Percentiles rank a stretch among this genome's conserved stretches.
These are phyloP conservation scores for Tylopilus plumbeoviolaceoides DNA, from an alignment of 768 basidiomycete genomes.

Conservation along the genomic window DNA sequence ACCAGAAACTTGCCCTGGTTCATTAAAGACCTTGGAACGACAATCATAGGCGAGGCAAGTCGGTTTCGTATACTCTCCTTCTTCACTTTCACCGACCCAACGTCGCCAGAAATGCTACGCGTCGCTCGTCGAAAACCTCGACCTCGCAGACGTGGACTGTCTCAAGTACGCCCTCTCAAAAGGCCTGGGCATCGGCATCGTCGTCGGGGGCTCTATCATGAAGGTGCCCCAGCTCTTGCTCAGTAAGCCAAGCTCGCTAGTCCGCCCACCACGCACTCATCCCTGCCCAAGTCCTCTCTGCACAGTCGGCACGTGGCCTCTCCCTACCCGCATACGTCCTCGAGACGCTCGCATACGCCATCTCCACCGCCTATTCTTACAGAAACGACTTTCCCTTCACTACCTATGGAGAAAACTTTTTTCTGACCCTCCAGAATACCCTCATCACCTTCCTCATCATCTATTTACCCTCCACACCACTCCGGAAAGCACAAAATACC, in stretches of 20 bases:
- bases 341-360: constrained; percentile 87
- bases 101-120: constrained; percentile 79
- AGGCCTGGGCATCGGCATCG: constrained; percentile 88
- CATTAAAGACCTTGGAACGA: constrained; percentile 73
- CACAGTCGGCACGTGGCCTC: constrained; percentile 79
- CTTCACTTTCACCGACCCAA: neutral
- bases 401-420: constrained; percentile 96
- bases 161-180: constrained; percentile 92
- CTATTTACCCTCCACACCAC: constrained; percentile 43
- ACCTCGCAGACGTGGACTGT: constrained; percentile 74
- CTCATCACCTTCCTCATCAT: constrained; percentile 87
- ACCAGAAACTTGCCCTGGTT: constrained; percentile 86
- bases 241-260: constrained; percentile 43
- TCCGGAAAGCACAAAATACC: constrained; percentile 23
- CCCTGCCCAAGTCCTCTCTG: constrained; percentile 52
- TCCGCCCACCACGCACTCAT: neutral
- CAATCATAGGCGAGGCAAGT: constrained; percentile 75
- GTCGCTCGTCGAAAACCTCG: constrained; percentile 81
- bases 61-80: rapidly evolving
- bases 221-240: constrained; percentile 92
- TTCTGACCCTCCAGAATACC: constrained; percentile 86
- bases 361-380: constrained; percentile 83
- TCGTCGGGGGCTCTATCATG: constrained; percentile 90
- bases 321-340: constrained; percentile 84
- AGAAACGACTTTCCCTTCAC: constrained; percentile 89